Base-by-base conservation (phyloP, 257 asterid genomes). In the Echites panduratus region DNA sequence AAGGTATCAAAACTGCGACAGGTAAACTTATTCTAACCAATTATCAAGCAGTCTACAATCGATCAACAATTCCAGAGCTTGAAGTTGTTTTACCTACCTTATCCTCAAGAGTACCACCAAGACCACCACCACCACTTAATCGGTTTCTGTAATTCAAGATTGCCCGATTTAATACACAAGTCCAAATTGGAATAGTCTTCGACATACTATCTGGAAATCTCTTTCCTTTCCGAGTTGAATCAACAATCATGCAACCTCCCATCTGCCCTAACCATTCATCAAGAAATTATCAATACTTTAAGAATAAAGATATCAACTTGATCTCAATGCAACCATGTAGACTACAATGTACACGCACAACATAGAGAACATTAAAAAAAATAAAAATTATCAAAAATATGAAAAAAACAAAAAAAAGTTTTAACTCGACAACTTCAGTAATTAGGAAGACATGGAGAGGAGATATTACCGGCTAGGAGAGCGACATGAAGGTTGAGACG, bases 161-260 rank as follows among this genome's bases (percentile, higher is more conserved):
- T 19, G 98, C 97, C 29, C 95, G 95, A 78, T 94, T 94, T 64
- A 94, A 80, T 24, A 94, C 89, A 83, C 99, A 94, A 4, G 96
- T 85, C 99, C 99, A 94, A 79, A 94, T 91, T 7, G 99, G 99
- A 75, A 94, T 89, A 24, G 99, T 91, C 85, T 91, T 94, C n/a
- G 98, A 88, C 98, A 94, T 89, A 79, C 99, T 94, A 78, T 94
- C 98, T 8, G 98, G 99, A 83, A 89, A 94, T 74, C 96, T 81
- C 87, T 94, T 94, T 85, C 99, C 99, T 81, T 85, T 94, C 32
- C 98, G 79, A 1, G 99, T 91, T 7, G 99, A 87, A 84, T 94
- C 99, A 75, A 89, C 86, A 71, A 94, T 88, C 84, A 94, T 85
- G 79, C 97, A 90, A 67, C 98, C 99, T 74, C 98, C 97, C 87